Conservation (phyloP, 1,139 yeast genomes). For the Diutina rugosa region DNA sequence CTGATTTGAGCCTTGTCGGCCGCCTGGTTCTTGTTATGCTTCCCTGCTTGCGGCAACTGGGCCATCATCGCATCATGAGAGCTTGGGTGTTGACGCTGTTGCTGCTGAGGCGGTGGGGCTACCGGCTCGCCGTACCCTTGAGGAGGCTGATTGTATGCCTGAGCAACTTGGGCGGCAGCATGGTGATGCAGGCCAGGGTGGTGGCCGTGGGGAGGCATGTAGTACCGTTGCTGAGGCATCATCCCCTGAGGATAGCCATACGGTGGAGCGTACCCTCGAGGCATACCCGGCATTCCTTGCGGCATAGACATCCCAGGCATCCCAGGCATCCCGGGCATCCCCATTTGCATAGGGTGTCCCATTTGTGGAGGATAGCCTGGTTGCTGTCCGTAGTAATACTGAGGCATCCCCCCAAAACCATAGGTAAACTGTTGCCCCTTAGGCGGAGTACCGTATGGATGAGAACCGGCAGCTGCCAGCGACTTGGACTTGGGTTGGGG, state of each 20-base stretch:
- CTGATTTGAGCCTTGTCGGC: slow-evolving; percentile 27
- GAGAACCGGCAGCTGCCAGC: slow-evolving; percentile 5
- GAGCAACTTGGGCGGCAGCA: not conserved
- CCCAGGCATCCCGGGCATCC: not conserved
- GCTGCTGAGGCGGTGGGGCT: not conserved
- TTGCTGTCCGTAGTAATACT: slow-evolving; percentile 3
- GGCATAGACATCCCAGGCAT: not conserved
- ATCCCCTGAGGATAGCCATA: not conserved
- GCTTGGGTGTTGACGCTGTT: not conserved
- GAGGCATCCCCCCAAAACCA: slow-evolving; percentile 1
- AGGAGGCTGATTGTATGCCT: not conserved
- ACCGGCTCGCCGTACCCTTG: not conserved
- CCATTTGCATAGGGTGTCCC: not conserved
- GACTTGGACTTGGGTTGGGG: slow-evolving; percentile 4
- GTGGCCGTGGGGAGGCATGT: not conserved
- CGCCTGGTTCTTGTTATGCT: slow-evolving; percentile 17
- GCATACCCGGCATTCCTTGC: slow-evolving; percentile 5
- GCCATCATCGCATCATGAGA: slow-evolving; percentile 14
- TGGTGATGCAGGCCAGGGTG: not conserved
- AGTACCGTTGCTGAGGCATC: not conserved
- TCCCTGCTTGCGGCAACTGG: slow-evolving; percentile 21
- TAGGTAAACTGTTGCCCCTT: slow-evolving; percentile 1
- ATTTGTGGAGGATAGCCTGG: slow-evolving; percentile 8
- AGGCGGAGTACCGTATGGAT: slow-evolving; percentile 5
- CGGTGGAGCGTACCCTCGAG: not conserved